Evolutionary conservation across 805 yeast species (phyloP), one percentile per base, ranked within the genome.

Genomic region (Maudiozyma barnettii): DNA sequence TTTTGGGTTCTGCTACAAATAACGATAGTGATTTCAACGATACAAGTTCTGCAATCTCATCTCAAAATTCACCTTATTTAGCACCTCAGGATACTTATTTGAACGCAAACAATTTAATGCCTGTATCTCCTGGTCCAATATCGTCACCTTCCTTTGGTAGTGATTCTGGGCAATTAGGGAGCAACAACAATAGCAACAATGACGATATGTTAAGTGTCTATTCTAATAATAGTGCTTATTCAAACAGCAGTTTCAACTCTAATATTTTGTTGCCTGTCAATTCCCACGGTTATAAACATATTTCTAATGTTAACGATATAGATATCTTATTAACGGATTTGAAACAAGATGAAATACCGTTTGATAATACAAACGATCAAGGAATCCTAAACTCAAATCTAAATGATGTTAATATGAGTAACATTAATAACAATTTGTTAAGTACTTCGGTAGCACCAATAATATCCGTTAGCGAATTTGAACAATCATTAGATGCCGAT

Each of bases 171-270:
- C n/a, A 39, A 41, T 18, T 36, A 18, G 63, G 58, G 36, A 58
- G n/a, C 14, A 46, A 43, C 30, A 20, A 31, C n/a, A 63, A 60
- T 36, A 58, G 52, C 5, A 63, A 62, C 39, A 46, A 56, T 36
- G 66, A 61, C 43, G 67, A 63, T 44, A 39, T 58, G 10, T 37
- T 58, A 42, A 60, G 65, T 51, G 58, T 63, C 8, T 54, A 58
- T 35, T 61, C 66, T 2, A 56, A 55, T 31, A 51, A 48, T 20
- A 53, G 54, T 43, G 44, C 45, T 29, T 37, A 39, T n/a, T 46
- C 49, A 1, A 33, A 39, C 18, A 43, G 16, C 10, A 30, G 31
- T 22, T 18, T 22, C 7, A 26, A 12, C 13, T 54, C 57, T 9
- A 56, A 55, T 40, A 31, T 48, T 37, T 42, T 59, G 26, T 45